These are phyloP conservation scores for Colletotrichum sp. DNA, from an alignment of 2,329 filamentous ascomycete genomes.

Conservation along the genomic window DNA sequence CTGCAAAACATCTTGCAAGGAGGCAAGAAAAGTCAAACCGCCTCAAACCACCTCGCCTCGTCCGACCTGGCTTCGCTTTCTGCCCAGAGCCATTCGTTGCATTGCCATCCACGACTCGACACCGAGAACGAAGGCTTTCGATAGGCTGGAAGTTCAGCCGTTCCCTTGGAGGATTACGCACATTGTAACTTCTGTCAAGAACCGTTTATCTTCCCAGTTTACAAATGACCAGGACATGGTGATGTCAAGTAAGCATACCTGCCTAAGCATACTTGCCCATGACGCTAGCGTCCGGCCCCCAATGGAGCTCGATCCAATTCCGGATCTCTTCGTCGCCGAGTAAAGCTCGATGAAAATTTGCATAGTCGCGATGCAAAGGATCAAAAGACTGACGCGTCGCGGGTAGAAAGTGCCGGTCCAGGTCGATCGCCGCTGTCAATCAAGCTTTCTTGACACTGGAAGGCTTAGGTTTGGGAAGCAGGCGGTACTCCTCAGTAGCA, in stretches of 20 bases:
- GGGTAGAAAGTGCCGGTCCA: background rate
- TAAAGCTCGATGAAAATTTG: background rate
- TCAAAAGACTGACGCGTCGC: background rate
- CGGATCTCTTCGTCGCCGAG: background rate
- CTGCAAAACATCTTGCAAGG: constrained; percentile 5
- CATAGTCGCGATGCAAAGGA: background rate
- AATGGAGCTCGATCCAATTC: background rate
- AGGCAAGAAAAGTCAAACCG: constrained; percentile 1
- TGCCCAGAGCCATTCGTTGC: background rate
- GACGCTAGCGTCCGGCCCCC: background rate
- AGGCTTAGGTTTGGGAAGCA: background rate
- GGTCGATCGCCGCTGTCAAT: background rate
- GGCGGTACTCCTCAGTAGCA: background rate
- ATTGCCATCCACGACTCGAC: background rate
- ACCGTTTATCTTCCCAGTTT: background rate
- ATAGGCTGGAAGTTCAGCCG: background rate
- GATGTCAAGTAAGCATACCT: background rate
- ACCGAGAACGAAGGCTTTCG: background rate
- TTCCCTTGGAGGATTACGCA: background rate
- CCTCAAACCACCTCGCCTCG: constrained; percentile 7
- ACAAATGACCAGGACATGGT: background rate
- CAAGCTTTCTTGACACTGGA: background rate
- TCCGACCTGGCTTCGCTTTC: background rate
- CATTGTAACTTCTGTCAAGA: background rate
- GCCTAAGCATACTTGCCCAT: background rate